A percentile compares a stretch with the other conserved stretches of the same genome.
These are phyloP conservation scores for Wickerhamomyces silvicola DNA, from an alignment of 805 yeast genomes.

Conservation along the genomic window DNA sequence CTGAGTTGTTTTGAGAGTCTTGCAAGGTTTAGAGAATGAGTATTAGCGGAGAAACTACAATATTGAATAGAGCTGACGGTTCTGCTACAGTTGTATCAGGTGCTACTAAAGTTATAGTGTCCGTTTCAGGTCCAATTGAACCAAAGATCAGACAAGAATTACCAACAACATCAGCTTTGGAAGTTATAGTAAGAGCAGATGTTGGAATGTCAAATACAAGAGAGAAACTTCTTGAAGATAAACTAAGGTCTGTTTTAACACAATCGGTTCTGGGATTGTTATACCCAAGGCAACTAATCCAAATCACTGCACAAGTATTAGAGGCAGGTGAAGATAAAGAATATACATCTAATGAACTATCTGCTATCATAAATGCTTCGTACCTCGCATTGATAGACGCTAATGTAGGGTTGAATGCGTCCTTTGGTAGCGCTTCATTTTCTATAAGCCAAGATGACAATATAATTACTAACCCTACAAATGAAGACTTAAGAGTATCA, in stretches of 20 bases:
- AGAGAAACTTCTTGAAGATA: constrained; percentile 72
- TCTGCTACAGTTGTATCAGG: constrained; percentile 56
- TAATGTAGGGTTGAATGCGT: constrained; percentile 59
- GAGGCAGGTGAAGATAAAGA: constrained; percentile 42
- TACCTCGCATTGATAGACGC: constrained; percentile 76
- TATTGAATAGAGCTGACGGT: constrained; percentile 67
- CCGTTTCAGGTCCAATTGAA: constrained; percentile 91
- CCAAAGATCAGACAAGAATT: constrained; percentile 75
- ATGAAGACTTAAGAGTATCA: constrained; percentile 34
- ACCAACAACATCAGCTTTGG: constrained; percentile 73
- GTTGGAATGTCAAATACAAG: constrained; percentile 68
- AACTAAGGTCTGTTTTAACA: constrained; percentile 53
- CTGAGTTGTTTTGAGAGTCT: not conserved
- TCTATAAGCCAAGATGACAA: constrained; percentile 29
- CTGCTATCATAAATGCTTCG: constrained; percentile 52
- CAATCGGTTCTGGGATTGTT: constrained; percentile 52
- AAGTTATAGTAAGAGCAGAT: constrained; percentile 72
- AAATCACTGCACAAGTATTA: constrained; percentile 59
- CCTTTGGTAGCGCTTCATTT: constrained; percentile 54
- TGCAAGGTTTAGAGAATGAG: not conserved
- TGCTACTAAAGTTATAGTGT: constrained; percentile 53
- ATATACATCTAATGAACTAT: constrained; percentile 19
- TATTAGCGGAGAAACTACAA: constrained; percentile 11
- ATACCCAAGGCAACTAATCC: constrained; percentile 77
- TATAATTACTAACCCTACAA: constrained; percentile 39